Evolutionary conservation across 78 protist species (phyloP).

Genomic region (Dictyostelium firmibasis): DNA sequence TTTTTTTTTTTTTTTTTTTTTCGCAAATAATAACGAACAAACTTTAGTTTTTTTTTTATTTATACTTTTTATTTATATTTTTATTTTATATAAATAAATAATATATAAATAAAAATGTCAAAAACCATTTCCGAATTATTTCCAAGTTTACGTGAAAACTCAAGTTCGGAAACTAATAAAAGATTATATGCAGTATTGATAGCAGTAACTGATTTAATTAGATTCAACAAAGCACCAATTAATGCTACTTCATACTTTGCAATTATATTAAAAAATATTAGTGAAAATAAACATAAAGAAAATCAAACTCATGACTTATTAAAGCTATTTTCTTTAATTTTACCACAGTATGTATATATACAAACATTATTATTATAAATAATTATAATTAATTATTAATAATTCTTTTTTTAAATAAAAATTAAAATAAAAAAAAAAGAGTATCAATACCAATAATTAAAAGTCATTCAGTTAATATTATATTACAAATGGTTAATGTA

Average conservation of each 20-base stretch:
- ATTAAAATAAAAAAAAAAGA: neutral
- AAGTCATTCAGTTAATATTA: neutral
- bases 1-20: neutral
- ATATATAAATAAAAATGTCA: neutral
- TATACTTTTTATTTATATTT: neutral
- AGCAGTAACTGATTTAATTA: slow-evolving; percentile 56
- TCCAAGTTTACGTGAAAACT: slow-evolving; percentile 15
- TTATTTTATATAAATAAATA: neutral
- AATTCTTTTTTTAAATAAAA: neutral
- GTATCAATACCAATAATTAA: slow-evolving; percentile 22
- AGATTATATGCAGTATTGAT: slow-evolving; percentile 26
- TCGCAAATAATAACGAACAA: neutral
- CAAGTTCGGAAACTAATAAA: neutral
- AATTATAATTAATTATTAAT: neutral
- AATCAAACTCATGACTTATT: slow-evolving; percentile 24
- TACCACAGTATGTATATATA: slow-evolving; percentile 14
- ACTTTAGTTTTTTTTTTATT: neutral
- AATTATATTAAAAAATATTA: neutral
- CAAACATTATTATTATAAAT: neutral
- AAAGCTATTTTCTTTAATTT: slow-evolving; percentile 34
- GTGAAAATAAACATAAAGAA: slow-evolving; percentile 24
- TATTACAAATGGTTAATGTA: neutral
- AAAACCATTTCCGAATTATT: slow-evolving; percentile 33
- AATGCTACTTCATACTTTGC: slow-evolving; percentile 62
- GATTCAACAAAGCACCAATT: slow-evolving; percentile 61